These are phyloP conservation scores for Eutrema heterophyllum DNA, from an alignment of 345 rosid species.

Conservation along the genomic window DNA sequence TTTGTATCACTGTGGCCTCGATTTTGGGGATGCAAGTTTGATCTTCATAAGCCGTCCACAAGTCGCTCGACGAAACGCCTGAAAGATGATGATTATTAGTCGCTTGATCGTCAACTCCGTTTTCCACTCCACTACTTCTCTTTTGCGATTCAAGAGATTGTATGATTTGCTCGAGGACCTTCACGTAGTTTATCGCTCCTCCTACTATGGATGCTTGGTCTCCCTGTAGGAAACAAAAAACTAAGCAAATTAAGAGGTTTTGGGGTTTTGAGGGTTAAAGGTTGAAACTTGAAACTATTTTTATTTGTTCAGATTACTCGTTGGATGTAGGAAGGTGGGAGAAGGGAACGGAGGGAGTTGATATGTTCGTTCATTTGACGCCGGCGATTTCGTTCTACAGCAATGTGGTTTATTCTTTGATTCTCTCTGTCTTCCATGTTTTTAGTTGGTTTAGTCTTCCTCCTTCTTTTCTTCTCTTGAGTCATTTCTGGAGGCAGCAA, in stretches of 20 bases:
- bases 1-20: slow-evolving; percentile 48
- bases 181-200: slow-evolving; percentile 81
- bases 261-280: neutral
- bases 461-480: slow-evolving; percentile 51
- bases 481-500: slow-evolving; percentile 18
- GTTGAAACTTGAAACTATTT: neutral
- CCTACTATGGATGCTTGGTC: slow-evolving; percentile 82
- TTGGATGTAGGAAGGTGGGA: slow-evolving; percentile 64
- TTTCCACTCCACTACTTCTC: slow-evolving; percentile 15
- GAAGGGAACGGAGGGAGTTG: slow-evolving; percentile 57
- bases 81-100: neutral
- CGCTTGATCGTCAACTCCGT: neutral
- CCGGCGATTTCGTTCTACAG: slow-evolving; percentile 77
- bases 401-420: slow-evolving; percentile 84
- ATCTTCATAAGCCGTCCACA: slow-evolving; percentile 14
- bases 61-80: slow-evolving; percentile 27
- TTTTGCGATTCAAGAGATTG: slow-evolving; percentile 56
- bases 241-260: neutral
- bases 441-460: slow-evolving; percentile 46
- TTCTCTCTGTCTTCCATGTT: slow-evolving; percentile 72
- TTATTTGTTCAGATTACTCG: slow-evolving; percentile 36
- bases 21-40: slow-evolving; percentile 34
- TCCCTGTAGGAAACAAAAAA: slow-evolving; percentile 37
- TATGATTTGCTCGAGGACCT: slow-evolving; percentile 66
- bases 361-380: slow-evolving; percentile 79